Conservation (phyloP, 257 asterid species). For the Lithospermum erythrorhizon region DNA sequence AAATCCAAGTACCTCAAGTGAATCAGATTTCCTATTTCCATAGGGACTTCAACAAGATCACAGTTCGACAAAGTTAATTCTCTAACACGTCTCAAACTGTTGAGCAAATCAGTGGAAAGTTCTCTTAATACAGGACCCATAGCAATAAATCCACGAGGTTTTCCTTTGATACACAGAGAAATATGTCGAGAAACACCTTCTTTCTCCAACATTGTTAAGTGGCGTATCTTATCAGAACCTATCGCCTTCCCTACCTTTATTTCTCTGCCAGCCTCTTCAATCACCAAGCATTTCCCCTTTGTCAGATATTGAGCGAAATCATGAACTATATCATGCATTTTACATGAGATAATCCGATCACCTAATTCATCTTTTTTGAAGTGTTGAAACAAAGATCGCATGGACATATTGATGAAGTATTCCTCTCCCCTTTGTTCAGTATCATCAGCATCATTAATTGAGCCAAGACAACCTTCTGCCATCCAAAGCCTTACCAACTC, state of each 20-base stretch:
- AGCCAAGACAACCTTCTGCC: background rate
- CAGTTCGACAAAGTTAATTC: background rate
- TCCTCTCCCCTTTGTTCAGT: background rate
- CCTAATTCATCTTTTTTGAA: background rate
- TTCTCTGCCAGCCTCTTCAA: background rate
- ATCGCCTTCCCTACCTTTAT: background rate
- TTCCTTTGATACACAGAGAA: background rate
- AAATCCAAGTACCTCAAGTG: slow-evolving; percentile 10
- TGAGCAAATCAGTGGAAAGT: background rate
- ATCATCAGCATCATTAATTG: background rate
- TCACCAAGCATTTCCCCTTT: background rate
- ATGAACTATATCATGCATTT: slow-evolving; percentile 6
- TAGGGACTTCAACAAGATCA: background rate
- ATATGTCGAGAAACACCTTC: background rate
- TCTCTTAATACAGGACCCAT: background rate
- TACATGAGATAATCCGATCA: background rate
- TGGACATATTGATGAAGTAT: background rate
- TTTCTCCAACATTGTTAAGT: background rate
- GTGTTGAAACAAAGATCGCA: background rate
- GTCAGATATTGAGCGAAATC: background rate
- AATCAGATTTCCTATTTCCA: slow-evolving; percentile 5
- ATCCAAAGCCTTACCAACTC: background rate
- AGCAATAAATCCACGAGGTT: background rate
- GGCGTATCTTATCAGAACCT: background rate
- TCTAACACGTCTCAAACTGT: background rate